These are phyloP conservation scores for Neurospora tetrasperma DNA, from an alignment of 495 filamentous ascomycete genomes.

Conservation along the genomic window DNA sequence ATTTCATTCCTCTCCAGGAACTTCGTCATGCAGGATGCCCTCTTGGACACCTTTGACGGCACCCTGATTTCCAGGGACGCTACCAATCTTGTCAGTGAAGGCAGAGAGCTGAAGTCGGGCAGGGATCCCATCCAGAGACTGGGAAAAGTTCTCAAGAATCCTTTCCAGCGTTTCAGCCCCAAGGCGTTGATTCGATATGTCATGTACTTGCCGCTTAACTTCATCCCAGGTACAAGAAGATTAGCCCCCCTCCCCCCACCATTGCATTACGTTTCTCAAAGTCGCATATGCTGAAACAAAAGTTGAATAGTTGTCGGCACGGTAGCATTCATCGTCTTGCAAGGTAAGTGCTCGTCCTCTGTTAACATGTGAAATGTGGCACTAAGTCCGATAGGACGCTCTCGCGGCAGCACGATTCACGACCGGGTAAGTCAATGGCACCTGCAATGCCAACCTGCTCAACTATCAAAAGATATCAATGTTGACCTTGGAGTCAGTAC, in stretches of 20 bases:
- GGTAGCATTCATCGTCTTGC: slow-evolving; percentile 61
- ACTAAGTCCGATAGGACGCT: slow-evolving; percentile 23
- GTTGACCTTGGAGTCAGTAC: slow-evolving; percentile 40
- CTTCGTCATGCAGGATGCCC: slow-evolving; percentile 66
- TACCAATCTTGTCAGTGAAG: slow-evolving; percentile 52
- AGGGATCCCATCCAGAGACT: slow-evolving; percentile 57
- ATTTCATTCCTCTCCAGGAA: slow-evolving; percentile 62
- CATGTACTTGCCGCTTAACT: slow-evolving; percentile 81
- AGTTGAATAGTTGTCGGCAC: slow-evolving; percentile 59
- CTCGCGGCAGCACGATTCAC: slow-evolving; percentile 25
- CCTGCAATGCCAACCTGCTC: background rate
- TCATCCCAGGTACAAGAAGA: slow-evolving; percentile 53
- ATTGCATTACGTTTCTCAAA: background rate
- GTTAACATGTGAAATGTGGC: background rate
- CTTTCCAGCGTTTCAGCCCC: slow-evolving; percentile 56
- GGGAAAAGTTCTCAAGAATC: slow-evolving; percentile 60
- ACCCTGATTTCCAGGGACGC: slow-evolving; percentile 50
- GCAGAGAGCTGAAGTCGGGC: slow-evolving; percentile 55
- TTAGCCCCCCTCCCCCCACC: background rate
- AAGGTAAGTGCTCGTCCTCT: slow-evolving; percentile 43
- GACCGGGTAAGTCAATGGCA: slow-evolving; percentile 18
- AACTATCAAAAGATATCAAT: background rate
- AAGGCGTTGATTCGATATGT: slow-evolving; percentile 58
- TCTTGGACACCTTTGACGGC: slow-evolving; percentile 88
- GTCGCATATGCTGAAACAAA: background rate